Percentiles rank a stretch among this genome's conserved stretches.
Conservation (phyloP, 352 stramenopile genomes). For the Blastocystis sp. region DNA sequence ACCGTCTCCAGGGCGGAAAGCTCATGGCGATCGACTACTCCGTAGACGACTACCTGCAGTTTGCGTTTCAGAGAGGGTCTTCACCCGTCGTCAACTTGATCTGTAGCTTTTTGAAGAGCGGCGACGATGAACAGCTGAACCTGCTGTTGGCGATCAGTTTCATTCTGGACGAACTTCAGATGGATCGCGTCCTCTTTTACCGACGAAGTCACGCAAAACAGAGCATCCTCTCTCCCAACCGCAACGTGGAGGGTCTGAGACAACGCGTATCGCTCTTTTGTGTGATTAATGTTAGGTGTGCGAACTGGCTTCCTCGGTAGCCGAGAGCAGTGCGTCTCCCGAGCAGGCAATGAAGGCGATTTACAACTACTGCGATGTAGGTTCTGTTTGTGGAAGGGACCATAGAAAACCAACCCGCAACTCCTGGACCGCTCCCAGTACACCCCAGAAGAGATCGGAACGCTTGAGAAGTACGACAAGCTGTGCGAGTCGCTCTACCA, state of each 20-base stretch:
- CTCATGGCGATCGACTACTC: not conserved
- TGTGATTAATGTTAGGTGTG: not conserved
- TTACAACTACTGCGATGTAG: too few species aligned
- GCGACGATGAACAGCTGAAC: conserved; percentile 2
- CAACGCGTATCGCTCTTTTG: not conserved
- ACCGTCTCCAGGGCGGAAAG: not conserved
- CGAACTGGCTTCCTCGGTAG: not conserved
- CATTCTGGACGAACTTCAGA: conserved; percentile 31
- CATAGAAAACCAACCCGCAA: not conserved
- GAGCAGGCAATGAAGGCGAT: too few species aligned
- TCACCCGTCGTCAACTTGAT: not conserved
- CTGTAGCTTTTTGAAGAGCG: conserved; percentile 10
- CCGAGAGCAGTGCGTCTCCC: too few species aligned
- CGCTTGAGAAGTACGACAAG: not conserved
- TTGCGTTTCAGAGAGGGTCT: conserved; percentile 42
- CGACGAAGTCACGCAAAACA: not conserved
- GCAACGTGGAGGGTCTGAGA: not conserved
- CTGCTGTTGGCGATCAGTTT: conserved; percentile 22
- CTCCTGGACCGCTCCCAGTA: conserved; percentile 12
- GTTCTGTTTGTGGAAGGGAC: too few species aligned
- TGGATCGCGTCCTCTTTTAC: conserved; percentile 26
- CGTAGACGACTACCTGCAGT: not conserved
- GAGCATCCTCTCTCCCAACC: conserved; percentile 15
- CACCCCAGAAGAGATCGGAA: not conserved
- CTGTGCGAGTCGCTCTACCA: conserved; percentile 29